Conservation (phyloP, 768 basidiomycete species). For the Naematelia encephala region DNA sequence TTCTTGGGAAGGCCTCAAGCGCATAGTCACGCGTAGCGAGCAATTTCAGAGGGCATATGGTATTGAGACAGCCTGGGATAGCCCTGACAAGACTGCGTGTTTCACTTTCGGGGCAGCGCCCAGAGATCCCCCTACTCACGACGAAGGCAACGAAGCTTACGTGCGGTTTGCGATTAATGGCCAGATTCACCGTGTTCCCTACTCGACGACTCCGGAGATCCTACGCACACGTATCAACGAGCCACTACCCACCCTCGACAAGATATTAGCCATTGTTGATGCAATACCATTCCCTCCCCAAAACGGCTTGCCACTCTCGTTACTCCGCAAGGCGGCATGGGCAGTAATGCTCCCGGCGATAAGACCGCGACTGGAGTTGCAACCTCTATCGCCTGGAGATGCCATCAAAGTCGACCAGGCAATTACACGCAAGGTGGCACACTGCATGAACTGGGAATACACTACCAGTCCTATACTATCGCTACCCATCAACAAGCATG, state of each 20-base stretch:
- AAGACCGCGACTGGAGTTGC: constrained; percentile 4
- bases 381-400: constrained; percentile 1
- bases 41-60: constrained; percentile 16
- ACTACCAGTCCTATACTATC: constrained; percentile 1
- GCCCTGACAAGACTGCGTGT: constrained; percentile 14
- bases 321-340: constrained; percentile 7
- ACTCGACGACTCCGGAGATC: neutral
- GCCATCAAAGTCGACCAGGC: constrained; percentile 9
- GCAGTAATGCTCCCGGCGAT: constrained; percentile 10
- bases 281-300: constrained; percentile 5
- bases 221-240: constrained; percentile 4
- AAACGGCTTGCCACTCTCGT: constrained; percentile 2
- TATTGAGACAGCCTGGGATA: constrained; percentile 13
- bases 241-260: neutral
- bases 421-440: too few species aligned
- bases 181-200: neutral
- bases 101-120: constrained; percentile 11
- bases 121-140: too few species aligned
- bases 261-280: constrained; percentile 8
- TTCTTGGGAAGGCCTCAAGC: neutral
- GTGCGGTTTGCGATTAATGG: neutral
- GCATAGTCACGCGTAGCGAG: neutral
- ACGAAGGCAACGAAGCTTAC: neutral
- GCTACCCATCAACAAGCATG: constrained; percentile 8
- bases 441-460: too few species aligned